These are phyloP conservation scores for Trichoderma polysporum DNA, from an alignment of 2,329 filamentous ascomycete species.

Conservation along the genomic window DNA sequence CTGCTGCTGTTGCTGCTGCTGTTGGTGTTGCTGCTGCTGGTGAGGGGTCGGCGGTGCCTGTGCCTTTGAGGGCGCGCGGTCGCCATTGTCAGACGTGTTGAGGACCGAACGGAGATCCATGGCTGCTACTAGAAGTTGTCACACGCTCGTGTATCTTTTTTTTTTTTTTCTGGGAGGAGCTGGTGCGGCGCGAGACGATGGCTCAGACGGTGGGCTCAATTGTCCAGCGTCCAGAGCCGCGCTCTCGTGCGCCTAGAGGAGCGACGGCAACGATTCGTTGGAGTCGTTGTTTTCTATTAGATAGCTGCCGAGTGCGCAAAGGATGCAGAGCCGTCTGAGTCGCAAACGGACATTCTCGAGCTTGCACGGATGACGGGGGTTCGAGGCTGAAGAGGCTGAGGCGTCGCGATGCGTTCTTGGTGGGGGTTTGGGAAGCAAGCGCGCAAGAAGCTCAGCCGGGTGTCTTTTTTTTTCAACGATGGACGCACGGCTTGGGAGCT, in stretches of 20 bases:
- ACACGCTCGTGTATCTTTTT: slow-evolving; percentile 4
- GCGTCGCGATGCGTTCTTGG: slow-evolving; percentile 21
- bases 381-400: slow-evolving; percentile 18
- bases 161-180: not conserved
- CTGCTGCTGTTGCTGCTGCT: slow-evolving; percentile 25
- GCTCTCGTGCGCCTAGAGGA: slow-evolving; percentile 15
- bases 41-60: slow-evolving; percentile 32
- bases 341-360: slow-evolving; percentile 30
- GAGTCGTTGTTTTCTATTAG: slow-evolving; percentile 2
- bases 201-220: slow-evolving; percentile 12
- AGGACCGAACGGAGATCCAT: slow-evolving; percentile 58
- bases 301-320: slow-evolving; percentile 21
- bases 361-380: slow-evolving; percentile 17
- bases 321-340: slow-evolving; percentile 23
- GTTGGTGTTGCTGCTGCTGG: slow-evolving; percentile 37
- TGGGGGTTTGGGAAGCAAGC: slow-evolving; percentile 4
- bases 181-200: slow-evolving; percentile 19
- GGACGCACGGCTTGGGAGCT: not conserved
- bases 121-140: slow-evolving; percentile 23
- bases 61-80: slow-evolving; percentile 36
- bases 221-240: slow-evolving; percentile 13
- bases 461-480: not conserved
- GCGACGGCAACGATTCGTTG: slow-evolving; percentile 14
- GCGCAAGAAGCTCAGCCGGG: slow-evolving; percentile 19
- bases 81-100: slow-evolving; percentile 51